Base-by-base conservation (phyloP, 2,329 filamentous ascomycete genomes). In the Ceratocystis eucalypticola region DNA sequence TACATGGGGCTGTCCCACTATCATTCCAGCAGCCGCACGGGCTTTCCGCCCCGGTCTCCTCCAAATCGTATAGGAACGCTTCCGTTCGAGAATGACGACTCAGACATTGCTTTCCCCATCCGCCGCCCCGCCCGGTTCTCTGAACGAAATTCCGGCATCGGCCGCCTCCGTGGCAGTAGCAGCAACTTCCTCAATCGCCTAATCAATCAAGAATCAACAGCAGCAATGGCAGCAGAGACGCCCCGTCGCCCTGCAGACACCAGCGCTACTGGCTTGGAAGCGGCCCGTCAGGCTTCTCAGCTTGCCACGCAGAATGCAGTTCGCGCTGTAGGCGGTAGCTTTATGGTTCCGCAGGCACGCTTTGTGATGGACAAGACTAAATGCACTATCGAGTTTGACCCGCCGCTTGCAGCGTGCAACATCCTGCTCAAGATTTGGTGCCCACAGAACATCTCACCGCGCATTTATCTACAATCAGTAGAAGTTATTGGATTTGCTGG, bases 381-480 rank as follows among this genome's bases (percentile, higher is more conserved):
- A 75, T 93, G 94, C 71, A 91, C 87, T 15, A 88, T 97, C 71
- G 87, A 84, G 67, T 96, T 97, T 71, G 84, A 92, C 71, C 88
- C 90, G 66, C 87, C 88, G 0, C 83, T 94, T 68, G 90, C 89
- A 10, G 89, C 89, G 4, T 84, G 89, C 66, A 95, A 88, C 74
- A 88, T 97, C 64, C 76, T 96, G 53, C 79, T 97, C 69, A 96
- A 96, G 78, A 84, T 96, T 74, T 96, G 91, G 89, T 91, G 87
- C 71, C 88, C 88, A 1, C 83, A 84, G 68, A 82, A 84, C 30
- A 84, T 86, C 61, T 80, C 83, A 3, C 71, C 74, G 4, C 79
- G 79, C 67, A 96, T 95, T 71, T 22, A 28, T 33, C 91, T 97
- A 48, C 88, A 96, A 74, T 90, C 87, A 59, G 86, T 96, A 28